These are phyloP conservation scores for Fusarium nodosum DNA, from an alignment of 2,329 filamentous ascomycete species.

Conservation along the genomic window DNA sequence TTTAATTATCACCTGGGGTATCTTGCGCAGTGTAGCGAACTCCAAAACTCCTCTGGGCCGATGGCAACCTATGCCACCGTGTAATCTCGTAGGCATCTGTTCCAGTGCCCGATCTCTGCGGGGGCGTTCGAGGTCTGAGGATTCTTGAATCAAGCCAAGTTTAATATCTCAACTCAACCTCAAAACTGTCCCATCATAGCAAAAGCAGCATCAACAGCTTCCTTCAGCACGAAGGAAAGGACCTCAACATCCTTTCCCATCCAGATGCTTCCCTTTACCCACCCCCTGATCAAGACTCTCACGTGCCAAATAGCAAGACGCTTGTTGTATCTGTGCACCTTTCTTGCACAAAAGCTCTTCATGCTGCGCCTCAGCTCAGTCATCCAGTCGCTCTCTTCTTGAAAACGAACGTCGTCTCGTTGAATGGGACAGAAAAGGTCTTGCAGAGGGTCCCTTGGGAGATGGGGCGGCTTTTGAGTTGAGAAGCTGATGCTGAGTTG, in stretches of 20 bases:
- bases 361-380: constrained; percentile 38
- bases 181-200: constrained; percentile 33
- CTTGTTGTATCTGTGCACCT: constrained; percentile 52
- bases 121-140: neutral
- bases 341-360: constrained; percentile 42
- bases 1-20: neutral
- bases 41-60: neutral
- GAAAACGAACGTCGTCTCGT: constrained; percentile 47
- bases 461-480: constrained; percentile 36
- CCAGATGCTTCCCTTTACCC: constrained; percentile 48
- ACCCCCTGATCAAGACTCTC: constrained; percentile 41
- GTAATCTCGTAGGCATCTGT: no score
- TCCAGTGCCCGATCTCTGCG: neutral
- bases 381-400: constrained; percentile 45
- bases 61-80: accelerated
- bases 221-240: constrained; percentile 46
- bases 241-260: constrained; percentile 40
- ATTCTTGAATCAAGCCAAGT: neutral
- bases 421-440: constrained; percentile 48
- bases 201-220: constrained; percentile 40
- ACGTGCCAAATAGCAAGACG: constrained; percentile 52
- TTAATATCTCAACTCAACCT: accelerated
- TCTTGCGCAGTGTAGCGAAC: neutral
- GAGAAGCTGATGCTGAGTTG: constrained; percentile 50
- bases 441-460: constrained; percentile 4